These are phyloP conservation scores for Talaromyces sp. DNA, from an alignment of 2,329 filamentous ascomycete genomes.

Conservation along the genomic window DNA sequence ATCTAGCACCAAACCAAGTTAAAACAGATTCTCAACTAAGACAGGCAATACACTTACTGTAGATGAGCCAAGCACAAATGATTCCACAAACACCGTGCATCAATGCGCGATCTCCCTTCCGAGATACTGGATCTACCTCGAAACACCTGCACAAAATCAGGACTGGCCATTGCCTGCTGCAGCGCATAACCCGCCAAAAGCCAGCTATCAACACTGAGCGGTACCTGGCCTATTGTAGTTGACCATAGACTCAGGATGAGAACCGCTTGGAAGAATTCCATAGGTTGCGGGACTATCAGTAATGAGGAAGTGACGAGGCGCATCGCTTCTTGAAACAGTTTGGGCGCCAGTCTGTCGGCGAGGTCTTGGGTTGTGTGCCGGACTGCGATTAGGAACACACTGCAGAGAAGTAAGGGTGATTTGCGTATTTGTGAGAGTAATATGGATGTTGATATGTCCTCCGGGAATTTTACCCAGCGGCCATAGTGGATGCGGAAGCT, in stretches of 20 bases:
- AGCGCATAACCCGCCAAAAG: constrained; percentile 46
- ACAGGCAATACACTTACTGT: constrained; percentile 26
- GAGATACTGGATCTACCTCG: not conserved
- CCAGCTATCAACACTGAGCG: constrained; percentile 49
- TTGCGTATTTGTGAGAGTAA: constrained; percentile 36
- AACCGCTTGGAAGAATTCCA: constrained; percentile 47
- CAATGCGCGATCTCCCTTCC: constrained; percentile 27
- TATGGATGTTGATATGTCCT: constrained; percentile 26
- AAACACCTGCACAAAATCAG: constrained; percentile 31
- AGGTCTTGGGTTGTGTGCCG: constrained; percentile 43
- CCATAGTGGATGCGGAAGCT: constrained; percentile 44
- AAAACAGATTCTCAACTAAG: not conserved
- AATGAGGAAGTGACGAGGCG: constrained; percentile 28
- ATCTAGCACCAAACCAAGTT: constrained; percentile 22
- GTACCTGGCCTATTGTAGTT: constrained; percentile 47
- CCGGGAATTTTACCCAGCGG: constrained; percentile 43
- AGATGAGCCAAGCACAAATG: constrained; percentile 47
- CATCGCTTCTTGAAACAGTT: constrained; percentile 37
- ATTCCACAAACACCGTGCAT: constrained; percentile 44
- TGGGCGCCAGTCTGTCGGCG: constrained; percentile 38
- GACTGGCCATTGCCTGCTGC: constrained; percentile 42
- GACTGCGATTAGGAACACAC: constrained; percentile 44
- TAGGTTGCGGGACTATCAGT: constrained; percentile 40
- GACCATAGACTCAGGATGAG: constrained; percentile 49
- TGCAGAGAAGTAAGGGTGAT: constrained; percentile 42